These are phyloP conservation scores for Vinca minor DNA, from an alignment of 257 asterid genomes.

Conservation along the genomic window DNA sequence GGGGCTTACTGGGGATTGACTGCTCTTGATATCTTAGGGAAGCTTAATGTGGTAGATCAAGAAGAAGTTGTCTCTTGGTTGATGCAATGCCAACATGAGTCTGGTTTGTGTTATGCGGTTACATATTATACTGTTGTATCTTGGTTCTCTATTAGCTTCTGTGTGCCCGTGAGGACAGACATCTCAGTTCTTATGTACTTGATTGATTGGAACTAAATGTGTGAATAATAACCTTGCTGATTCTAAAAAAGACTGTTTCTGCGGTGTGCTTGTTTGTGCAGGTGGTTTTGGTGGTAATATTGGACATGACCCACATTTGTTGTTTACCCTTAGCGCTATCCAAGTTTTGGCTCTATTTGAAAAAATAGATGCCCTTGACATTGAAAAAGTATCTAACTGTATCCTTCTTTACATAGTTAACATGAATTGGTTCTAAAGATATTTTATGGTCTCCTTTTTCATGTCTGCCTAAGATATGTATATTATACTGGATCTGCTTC, in stretches of 20 bases:
- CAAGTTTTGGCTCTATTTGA: constrained; percentile 86
- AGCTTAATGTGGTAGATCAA: constrained; percentile 64
- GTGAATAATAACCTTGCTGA: neutral
- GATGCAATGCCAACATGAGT: constrained; percentile 87
- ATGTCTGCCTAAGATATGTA: neutral
- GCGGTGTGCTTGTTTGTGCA: constrained; percentile 17
- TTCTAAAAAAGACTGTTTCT: neutral
- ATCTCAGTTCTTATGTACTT: neutral
- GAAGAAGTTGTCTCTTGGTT: constrained; percentile 76
- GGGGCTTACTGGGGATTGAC: constrained; percentile 99
- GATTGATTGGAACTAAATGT: neutral
- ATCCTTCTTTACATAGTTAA: constrained; percentile 34
- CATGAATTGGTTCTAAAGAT: neutral
- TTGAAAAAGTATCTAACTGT: constrained; percentile 68
- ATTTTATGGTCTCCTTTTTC: neutral
- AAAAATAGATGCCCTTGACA: constrained; percentile 65
- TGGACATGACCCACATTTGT: constrained; percentile 84
- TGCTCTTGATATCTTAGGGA: constrained; percentile 70
- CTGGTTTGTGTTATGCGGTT: constrained; percentile 48
- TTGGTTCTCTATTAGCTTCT: neutral
- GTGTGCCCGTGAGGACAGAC: neutral
- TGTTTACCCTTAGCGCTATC: constrained; percentile 84
- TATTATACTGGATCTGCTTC: neutral
- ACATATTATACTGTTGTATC: neutral
- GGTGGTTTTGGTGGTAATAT: constrained; percentile 96